Percentiles rank a stretch among this genome's conserved stretches.
Evolutionary conservation across 257 asterid genomes (phyloP).

Genomic region (Nicotiana obtusifolia): DNA sequence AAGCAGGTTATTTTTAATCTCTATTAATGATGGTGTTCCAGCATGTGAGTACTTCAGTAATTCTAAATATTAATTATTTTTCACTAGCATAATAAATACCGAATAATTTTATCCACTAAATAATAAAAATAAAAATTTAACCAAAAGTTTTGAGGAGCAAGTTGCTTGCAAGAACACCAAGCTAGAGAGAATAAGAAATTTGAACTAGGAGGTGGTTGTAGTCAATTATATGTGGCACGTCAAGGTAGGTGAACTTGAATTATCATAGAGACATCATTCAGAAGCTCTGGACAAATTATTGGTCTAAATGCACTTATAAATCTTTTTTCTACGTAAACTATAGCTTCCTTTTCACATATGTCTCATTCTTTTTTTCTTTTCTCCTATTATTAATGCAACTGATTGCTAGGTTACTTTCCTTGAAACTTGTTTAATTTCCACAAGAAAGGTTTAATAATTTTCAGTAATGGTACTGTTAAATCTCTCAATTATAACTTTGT

Average conservation of each 20-base stretch:
- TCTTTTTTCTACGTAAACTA: not conserved
- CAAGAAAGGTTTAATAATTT: not conserved
- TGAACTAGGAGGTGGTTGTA: not conserved
- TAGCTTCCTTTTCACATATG: not conserved
- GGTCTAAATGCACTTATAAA: not conserved
- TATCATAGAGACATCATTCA: not conserved
- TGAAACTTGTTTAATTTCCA: constrained; percentile 1
- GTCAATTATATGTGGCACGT: not conserved
- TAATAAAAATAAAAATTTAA: too few relatives aligned
- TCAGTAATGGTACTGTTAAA: not conserved
- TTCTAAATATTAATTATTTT: too few relatives aligned
- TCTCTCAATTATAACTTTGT: too few relatives aligned
- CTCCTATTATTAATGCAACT: not conserved
- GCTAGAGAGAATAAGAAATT: not conserved
- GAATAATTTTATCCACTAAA: not conserved
- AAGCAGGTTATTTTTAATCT: too few relatives aligned
- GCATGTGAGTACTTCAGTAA: too few relatives aligned
- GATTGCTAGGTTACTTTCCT: not conserved
- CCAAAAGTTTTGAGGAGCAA: not conserved
- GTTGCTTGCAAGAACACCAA: not conserved
- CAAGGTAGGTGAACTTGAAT: not conserved
- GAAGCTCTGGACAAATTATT: not conserved
- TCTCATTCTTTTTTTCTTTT: too few relatives aligned
- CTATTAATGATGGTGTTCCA: too few relatives aligned
- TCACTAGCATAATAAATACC: too few relatives aligned